Conservation (phyloP, 1,284 basidiomycete species). For the Trametes hirsuta region DNA sequence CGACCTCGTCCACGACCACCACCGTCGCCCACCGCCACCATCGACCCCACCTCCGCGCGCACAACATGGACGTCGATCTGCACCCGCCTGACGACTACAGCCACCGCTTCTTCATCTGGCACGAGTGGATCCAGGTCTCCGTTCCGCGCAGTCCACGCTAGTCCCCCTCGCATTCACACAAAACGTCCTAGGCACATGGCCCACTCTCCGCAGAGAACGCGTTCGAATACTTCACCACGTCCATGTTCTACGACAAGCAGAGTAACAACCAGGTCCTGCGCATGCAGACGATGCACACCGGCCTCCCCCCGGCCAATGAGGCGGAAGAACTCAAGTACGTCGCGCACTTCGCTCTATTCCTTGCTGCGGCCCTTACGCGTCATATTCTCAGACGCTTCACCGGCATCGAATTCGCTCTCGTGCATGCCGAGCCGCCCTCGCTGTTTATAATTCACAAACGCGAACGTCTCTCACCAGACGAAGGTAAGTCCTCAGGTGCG, state of each 20-base stretch:
- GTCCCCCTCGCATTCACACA: constrained; percentile 16
- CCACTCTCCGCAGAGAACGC: constrained; percentile 76
- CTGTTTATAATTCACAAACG: constrained; percentile 88
- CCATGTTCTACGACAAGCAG: constrained; percentile 90
- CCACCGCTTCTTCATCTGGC: constrained; percentile 84
- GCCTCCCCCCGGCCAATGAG: constrained; percentile 70
- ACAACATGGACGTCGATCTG: constrained; percentile 51
- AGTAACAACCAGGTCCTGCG: constrained; percentile 87
- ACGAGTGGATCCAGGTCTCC: constrained; percentile 78
- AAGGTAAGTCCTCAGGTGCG: constrained; percentile 55
- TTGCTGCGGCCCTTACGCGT: constrained; percentile 9
- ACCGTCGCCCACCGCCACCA: background rate
- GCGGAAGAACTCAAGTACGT: constrained; percentile 78
- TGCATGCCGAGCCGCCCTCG: constrained; percentile 74
- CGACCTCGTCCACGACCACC: constrained; percentile 14
- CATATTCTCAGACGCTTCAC: constrained; percentile 66
- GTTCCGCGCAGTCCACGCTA: background rate
- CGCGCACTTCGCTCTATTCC: constrained; percentile 10
- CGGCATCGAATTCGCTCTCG: constrained; percentile 82
- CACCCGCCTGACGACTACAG: constrained; percentile 80
- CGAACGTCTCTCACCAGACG: constrained; percentile 76
- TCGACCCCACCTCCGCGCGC: background rate
- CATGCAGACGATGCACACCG: constrained; percentile 87
- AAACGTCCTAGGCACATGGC: constrained; percentile 62
- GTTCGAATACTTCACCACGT: constrained; percentile 83